Evolutionary conservation across 2,329 filamentous ascomycete genomes (phyloP).

Genomic region (Claviceps fusiformis): DNA sequence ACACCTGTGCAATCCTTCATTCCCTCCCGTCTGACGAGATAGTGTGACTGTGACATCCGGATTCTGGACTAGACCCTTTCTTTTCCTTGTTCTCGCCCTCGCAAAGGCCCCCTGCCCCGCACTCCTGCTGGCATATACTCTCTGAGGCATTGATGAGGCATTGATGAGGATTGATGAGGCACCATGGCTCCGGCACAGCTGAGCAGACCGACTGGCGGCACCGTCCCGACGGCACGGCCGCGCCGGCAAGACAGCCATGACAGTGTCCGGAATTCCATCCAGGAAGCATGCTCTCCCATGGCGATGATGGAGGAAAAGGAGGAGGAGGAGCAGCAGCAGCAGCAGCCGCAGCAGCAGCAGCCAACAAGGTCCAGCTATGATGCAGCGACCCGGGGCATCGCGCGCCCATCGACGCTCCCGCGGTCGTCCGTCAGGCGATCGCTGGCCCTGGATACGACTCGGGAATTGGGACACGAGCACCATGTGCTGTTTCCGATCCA

Average conservation of each 20-base stretch:
- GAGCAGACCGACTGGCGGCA: conserved; percentile 8
- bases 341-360: neutral
- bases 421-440: conserved; percentile 5
- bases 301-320: neutral
- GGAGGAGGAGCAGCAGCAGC: no score
- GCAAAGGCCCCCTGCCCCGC: no score
- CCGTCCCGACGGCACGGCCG: conserved; percentile 3
- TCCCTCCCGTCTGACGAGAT: no score
- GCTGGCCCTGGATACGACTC: conserved; percentile 2
- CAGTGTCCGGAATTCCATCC: neutral
- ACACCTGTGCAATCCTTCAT: no score
- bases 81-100: no score
- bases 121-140: neutral
- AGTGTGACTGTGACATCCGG: no score
- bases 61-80: no score
- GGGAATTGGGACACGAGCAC: conserved; percentile 1
- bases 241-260: conserved; percentile 4
- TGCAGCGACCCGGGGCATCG: neutral
- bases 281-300: neutral
- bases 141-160: neutral
- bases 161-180: neutral
- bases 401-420: neutral
- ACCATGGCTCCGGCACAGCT: conserved; percentile 13
- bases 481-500: conserved; percentile 15
- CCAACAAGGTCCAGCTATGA: conserved; percentile 6